Conservation (phyloP, 202 grass and related monocot genomes). For the Brachypodium distachyon region DNA sequence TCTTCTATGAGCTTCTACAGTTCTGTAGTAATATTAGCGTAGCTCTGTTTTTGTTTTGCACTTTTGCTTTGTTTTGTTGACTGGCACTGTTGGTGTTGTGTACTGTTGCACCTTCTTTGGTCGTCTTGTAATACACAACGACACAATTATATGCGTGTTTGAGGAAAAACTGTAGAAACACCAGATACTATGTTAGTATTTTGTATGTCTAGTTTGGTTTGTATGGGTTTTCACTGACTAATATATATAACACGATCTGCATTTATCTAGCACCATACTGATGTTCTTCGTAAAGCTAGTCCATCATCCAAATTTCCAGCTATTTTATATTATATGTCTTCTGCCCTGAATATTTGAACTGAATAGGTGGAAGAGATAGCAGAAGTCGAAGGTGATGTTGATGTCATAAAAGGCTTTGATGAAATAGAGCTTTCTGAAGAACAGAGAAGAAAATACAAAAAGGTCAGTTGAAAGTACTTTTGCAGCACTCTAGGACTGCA, state of each 20-base stretch:
- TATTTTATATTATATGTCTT: slow-evolving; percentile 7
- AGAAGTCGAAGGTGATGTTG: slow-evolving; percentile 62
- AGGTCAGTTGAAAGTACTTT: slow-evolving; percentile 46
- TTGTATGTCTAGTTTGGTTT: not conserved
- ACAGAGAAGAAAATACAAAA: slow-evolving; percentile 85
- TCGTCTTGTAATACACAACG: too few species aligned
- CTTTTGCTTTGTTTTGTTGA: too few species aligned
- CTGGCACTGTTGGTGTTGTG: too few species aligned
- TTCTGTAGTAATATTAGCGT: too few species aligned
- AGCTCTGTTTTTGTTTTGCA: too few species aligned
- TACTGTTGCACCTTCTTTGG: too few species aligned
- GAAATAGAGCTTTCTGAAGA: slow-evolving; percentile 90
- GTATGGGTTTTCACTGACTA: not conserved
- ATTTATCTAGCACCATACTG: not conserved
- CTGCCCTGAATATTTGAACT: not conserved
- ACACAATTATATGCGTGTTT: too few species aligned
- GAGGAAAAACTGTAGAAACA: too few species aligned
- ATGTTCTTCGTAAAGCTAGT: not conserved
- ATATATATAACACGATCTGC: not conserved
- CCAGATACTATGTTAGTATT: not conserved
- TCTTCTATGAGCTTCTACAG: too few species aligned
- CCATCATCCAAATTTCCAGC: not conserved
- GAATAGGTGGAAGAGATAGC: slow-evolving; percentile 91
- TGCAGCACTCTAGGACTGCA: slow-evolving; percentile 17
- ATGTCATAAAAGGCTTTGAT: slow-evolving; percentile 54